These are phyloP conservation scores for Cladosporium phlei DNA, from an alignment of 2,329 filamentous ascomycete species.

Conservation along the genomic window DNA sequence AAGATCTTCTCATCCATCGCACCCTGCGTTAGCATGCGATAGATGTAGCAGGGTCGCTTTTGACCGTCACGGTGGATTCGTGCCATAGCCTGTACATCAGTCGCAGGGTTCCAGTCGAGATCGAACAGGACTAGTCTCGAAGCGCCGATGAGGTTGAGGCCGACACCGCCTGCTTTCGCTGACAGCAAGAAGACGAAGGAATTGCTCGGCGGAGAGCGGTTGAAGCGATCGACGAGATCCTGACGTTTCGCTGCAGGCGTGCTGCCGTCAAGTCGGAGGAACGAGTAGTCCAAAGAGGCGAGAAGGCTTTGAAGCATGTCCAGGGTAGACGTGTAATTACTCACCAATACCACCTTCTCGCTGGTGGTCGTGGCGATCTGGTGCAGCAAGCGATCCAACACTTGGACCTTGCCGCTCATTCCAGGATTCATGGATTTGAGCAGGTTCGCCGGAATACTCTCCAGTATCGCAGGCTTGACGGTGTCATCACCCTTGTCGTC, in stretches of 20 bases:
- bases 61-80: conserved; percentile 70
- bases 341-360: conserved; percentile 71
- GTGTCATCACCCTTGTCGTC: conserved; percentile 42
- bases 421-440: conserved; percentile 48
- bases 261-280: conserved; percentile 64
- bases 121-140: conserved; percentile 67
- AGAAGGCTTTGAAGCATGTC: conserved; percentile 62
- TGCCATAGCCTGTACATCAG: conserved; percentile 69
- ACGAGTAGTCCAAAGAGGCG: conserved; percentile 55
- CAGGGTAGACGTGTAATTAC: conserved; percentile 69
- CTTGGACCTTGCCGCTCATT: conserved; percentile 61
- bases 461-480: conserved; percentile 25
- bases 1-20: conserved; percentile 71
- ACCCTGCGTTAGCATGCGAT: conserved; percentile 63
- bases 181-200: conserved; percentile 68
- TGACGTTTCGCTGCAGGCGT: conserved; percentile 62
- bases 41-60: conserved; percentile 63
- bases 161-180: conserved; percentile 66
- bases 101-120: conserved; percentile 71
- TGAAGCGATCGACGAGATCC: conserved; percentile 65
- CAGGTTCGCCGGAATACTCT: conserved; percentile 50
- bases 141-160: conserved; percentile 66
- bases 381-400: conserved; percentile 62
- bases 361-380: conserved; percentile 55
- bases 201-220: conserved; percentile 50